phyloP scores from a whole-genome alignment of 1,284 basidiomycete species.

The Moniliophthora roreri region DNA sequence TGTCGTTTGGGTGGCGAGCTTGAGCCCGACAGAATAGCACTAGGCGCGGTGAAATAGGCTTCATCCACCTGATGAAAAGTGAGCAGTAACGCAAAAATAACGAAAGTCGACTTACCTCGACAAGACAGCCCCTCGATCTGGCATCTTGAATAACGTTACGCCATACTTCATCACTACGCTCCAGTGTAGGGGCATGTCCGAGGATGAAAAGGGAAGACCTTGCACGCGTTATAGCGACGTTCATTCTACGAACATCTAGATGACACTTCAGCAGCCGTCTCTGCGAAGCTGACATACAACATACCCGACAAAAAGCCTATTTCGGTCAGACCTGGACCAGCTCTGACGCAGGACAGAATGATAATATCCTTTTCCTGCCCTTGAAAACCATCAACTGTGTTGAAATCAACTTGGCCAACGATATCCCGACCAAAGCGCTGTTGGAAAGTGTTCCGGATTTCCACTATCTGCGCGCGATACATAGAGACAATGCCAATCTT shows the following conservation, averaged over 20 bases:
- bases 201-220: conserved; percentile 94
- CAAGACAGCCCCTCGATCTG: conserved; percentile 48
- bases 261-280: conserved; percentile 5
- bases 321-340: conserved; percentile 75
- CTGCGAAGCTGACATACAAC: conserved; percentile 13
- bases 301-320: conserved; percentile 90
- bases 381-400: conserved; percentile 98
- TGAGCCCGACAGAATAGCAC: background rate
- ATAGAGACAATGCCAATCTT: conserved; percentile 92
- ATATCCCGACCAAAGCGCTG: conserved; percentile 76
- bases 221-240: conserved; percentile 96
- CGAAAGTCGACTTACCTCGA: conserved; percentile 44
- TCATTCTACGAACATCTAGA: conserved; percentile 86
- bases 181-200: conserved; percentile 86
- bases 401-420: conserved; percentile 82
- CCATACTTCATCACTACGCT: conserved; percentile 85
- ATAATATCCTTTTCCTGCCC: conserved; percentile 98
- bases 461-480: conserved; percentile 90
- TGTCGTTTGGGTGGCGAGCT: background rate
- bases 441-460: conserved; percentile 74
- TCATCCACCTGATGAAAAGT: conserved; percentile 26
- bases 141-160: conserved; percentile 78
- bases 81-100: background rate
- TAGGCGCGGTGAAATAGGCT: conserved; percentile 30
- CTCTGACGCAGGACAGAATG: conserved; percentile 92